phyloP scores from a whole-genome alignment of 1,139 yeast genomes.

The Kodamaea arcana region DNA sequence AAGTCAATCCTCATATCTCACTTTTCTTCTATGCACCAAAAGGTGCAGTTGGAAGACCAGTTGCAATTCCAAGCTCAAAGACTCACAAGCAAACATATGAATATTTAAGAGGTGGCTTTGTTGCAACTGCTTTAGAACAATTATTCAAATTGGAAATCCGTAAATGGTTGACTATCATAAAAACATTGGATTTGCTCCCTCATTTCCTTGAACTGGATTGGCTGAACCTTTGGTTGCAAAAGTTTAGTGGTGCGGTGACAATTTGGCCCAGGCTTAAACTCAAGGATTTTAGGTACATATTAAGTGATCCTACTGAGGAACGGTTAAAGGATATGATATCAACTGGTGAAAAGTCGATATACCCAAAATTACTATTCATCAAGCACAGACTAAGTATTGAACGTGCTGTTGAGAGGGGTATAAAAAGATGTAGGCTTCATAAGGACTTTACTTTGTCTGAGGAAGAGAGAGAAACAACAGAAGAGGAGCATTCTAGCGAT shows the following conservation, averaged over 20 bases:
- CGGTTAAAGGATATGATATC: conserved; percentile 51
- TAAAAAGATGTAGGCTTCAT: not conserved
- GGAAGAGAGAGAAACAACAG: not conserved
- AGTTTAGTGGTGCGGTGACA: conserved; percentile 71
- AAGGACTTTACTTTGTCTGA: not conserved
- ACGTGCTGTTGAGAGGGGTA: conserved; percentile 56
- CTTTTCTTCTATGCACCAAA: conserved; percentile 75
- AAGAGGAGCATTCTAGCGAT: not conserved
- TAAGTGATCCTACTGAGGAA: conserved; percentile 65
- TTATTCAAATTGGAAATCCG: conserved; percentile 66
- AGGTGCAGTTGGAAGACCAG: conserved; percentile 80
- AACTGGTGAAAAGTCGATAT: conserved; percentile 65
- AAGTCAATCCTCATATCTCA: conserved; percentile 79
- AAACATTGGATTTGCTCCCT: conserved; percentile 65
- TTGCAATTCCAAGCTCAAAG: conserved; percentile 51
- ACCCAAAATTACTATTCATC: conserved; percentile 62
- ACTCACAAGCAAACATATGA: conserved; percentile 35
- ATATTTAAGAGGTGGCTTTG: conserved; percentile 68
- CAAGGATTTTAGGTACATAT: conserved; percentile 58
- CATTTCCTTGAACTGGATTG: conserved; percentile 72
- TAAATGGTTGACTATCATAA: conserved; percentile 70
- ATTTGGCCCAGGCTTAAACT: conserved; percentile 67
- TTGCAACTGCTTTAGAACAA: conserved; percentile 70
- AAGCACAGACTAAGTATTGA: conserved; percentile 62
- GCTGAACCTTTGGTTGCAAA: conserved; percentile 73